Evolutionary conservation across 2,329 filamentous ascomycete species (phyloP).

Genomic region (Aspergillus fumigatus): DNA sequence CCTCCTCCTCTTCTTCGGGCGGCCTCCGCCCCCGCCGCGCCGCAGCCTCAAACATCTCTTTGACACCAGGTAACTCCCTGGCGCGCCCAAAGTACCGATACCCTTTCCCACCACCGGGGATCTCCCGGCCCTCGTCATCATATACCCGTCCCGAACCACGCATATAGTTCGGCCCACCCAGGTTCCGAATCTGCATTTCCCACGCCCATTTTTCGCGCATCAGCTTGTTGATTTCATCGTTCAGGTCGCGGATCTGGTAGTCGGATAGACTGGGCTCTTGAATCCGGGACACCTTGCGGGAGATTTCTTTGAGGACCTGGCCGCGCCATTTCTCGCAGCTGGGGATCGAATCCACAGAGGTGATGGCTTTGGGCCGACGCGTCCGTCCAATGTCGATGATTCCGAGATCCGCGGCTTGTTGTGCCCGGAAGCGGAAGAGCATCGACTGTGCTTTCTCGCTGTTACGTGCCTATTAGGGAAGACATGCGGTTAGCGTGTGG

Average conservation of each 20-base stretch:
- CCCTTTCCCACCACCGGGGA: slow-evolving; percentile 71
- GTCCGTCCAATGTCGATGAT: slow-evolving; percentile 91
- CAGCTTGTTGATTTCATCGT: slow-evolving; percentile 98
- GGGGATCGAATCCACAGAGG: slow-evolving; percentile 76
- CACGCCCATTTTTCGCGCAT: slow-evolving; percentile 99
- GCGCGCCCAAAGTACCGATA: slow-evolving; percentile 94
- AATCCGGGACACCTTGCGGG: slow-evolving; percentile 92
- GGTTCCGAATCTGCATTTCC: slow-evolving; percentile 92
- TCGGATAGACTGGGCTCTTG: slow-evolving; percentile 88
- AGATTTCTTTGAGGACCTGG: slow-evolving; percentile 94
- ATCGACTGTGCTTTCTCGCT: slow-evolving; percentile 99
- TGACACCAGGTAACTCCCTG: slow-evolving; percentile 85
- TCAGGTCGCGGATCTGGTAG: slow-evolving; percentile 95
- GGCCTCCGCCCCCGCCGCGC: slow-evolving; percentile 58
- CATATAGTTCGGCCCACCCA: slow-evolving; percentile 98
- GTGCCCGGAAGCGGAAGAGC: slow-evolving; percentile 99
- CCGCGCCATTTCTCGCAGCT: slow-evolving; percentile 96
- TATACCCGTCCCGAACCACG: slow-evolving; percentile 65
- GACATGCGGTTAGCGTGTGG: slow-evolving; percentile 14
- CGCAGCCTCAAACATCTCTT: slow-evolving; percentile 88
- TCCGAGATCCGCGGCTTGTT: slow-evolving; percentile 90
- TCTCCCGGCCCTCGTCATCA: slow-evolving; percentile 68
- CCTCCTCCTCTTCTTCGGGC: slow-evolving; percentile 65
- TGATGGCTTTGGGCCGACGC: slow-evolving; percentile 86
- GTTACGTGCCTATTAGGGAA: slow-evolving; percentile 70